These are phyloP conservation scores for Exserohilum rostratum DNA, from an alignment of 2,329 filamentous ascomycete genomes.

Conservation along the genomic window DNA sequence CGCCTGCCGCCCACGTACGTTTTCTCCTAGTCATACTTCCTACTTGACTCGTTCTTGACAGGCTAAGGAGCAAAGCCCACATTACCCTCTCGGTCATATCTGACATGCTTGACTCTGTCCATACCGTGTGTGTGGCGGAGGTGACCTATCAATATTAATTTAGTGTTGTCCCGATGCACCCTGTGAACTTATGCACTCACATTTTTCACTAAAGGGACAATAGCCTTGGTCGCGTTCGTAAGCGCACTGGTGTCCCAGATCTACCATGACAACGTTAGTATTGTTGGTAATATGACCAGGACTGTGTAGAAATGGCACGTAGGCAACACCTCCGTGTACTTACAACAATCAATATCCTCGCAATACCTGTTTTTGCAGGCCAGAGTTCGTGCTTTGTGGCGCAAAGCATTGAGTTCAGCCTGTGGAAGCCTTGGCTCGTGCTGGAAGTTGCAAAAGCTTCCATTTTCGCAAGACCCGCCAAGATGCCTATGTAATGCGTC, in stretches of 20 bases:
- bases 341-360: constrained; percentile 51
- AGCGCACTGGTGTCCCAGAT: constrained; percentile 50
- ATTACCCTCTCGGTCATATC: constrained; percentile 34
- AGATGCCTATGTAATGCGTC: constrained; percentile 25
- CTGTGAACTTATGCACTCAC: constrained; percentile 16
- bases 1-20: background rate
- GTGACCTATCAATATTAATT: constrained; percentile 21
- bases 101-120: constrained; percentile 42
- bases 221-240: constrained; percentile 47
- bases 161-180: background rate
- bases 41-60: background rate
- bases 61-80: constrained; percentile 22
- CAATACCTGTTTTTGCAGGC: constrained; percentile 49
- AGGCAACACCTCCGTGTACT: constrained; percentile 11
- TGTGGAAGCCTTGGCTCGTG: constrained; percentile 49
- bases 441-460: constrained; percentile 51
- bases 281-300: background rate
- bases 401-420: constrained; percentile 49
- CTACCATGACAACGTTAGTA: constrained; percentile 21
- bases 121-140: constrained; percentile 49
- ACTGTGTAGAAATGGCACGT: background rate
- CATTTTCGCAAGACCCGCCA: constrained; percentile 48
- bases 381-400: constrained; percentile 51
- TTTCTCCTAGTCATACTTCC: too few species aligned
- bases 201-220: constrained; percentile 45